Conservation (phyloP, 257 asterid genomes). For the Salvia hispanica region DNA sequence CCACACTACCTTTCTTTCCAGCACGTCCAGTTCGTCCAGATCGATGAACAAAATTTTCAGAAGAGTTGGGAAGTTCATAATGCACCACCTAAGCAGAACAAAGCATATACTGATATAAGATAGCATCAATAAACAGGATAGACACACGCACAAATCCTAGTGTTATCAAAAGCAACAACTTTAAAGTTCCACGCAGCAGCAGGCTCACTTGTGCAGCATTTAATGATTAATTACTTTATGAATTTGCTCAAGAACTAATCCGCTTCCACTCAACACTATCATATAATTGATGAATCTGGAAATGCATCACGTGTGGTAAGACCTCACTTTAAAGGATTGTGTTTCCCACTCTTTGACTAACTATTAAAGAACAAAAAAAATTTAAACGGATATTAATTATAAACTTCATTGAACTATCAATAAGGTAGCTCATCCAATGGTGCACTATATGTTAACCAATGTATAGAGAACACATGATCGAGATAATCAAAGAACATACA, state of each 20-base stretch:
- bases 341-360: neutral
- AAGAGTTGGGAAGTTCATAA: constrained; percentile 81
- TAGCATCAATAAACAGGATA: neutral
- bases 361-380: neutral
- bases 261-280: neutral
- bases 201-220: too few relatives aligned
- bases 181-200: neutral
- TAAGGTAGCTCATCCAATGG: constrained; percentile 12
- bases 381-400: neutral
- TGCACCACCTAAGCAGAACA: constrained; percentile 70
- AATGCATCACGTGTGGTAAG: constrained; percentile 3
- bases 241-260: constrained; percentile 13
- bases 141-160: constrained; percentile 15
- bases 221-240: constrained; percentile 1
- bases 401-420: neutral
- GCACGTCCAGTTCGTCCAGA: constrained; percentile 99
- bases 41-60: constrained; percentile 92
- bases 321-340: neutral
- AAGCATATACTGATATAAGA: neutral
- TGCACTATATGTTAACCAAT: constrained; percentile 8
- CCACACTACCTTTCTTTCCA: constrained; percentile 90
- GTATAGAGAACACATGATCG: neutral
- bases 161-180: neutral
- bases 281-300: neutral
- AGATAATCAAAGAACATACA: constrained; percentile 20